phyloP scores from a whole-genome alignment of 805 yeast genomes.

The Nakazawaea ishiwadae region DNA sequence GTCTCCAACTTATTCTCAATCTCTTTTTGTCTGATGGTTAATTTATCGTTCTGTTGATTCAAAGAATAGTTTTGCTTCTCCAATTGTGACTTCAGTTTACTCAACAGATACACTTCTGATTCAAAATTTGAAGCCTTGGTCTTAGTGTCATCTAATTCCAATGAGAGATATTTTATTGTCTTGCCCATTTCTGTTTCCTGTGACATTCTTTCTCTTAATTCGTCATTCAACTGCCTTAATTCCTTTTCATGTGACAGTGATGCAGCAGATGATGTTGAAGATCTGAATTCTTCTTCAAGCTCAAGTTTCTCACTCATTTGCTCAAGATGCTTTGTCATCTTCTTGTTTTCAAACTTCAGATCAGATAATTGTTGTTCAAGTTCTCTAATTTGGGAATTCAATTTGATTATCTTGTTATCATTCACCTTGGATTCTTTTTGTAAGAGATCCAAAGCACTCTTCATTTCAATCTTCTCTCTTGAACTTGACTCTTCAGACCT shows the following conservation, averaged over 20 bases:
- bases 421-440: conserved; percentile 50
- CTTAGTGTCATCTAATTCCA: conserved; percentile 53
- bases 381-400: conserved; percentile 45
- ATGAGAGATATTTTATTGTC: conserved; percentile 54
- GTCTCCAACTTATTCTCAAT: conserved; percentile 39
- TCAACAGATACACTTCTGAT: conserved; percentile 30
- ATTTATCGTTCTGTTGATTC: conserved; percentile 38
- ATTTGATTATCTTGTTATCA: conserved; percentile 47
- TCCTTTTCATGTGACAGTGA: conserved; percentile 38
- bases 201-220: conserved; percentile 50
- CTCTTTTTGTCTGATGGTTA: conserved; percentile 38
- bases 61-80: conserved; percentile 30
- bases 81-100: conserved; percentile 38
- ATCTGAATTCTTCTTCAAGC: conserved; percentile 34
- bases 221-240: conserved; percentile 47
- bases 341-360: conserved; percentile 49
- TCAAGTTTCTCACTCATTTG: conserved; percentile 48
- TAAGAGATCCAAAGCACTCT: conserved; percentile 38
- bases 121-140: conserved; percentile 38
- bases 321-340: conserved; percentile 41
- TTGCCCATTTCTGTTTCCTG: conserved; percentile 64
- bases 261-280: conserved; percentile 25
- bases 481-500: conserved; percentile 53
- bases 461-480: conserved; percentile 49
- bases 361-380: conserved; percentile 55